These are phyloP conservation scores for Candida bentonensis DNA, from an alignment of 805 yeast species.

Conservation along the genomic window DNA sequence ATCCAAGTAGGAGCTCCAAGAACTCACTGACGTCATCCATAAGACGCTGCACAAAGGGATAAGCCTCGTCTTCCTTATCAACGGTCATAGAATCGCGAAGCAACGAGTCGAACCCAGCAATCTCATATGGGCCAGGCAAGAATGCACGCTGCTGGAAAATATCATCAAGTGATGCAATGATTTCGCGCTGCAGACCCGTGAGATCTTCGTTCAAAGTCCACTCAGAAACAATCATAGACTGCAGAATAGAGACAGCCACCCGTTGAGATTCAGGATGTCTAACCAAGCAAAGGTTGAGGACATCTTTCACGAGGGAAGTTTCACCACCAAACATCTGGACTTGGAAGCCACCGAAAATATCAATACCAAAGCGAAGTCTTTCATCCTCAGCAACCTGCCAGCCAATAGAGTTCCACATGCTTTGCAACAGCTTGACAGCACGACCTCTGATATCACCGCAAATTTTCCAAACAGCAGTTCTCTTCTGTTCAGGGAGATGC, in stretches of 20 bases:
- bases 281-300: slow-evolving; percentile 58
- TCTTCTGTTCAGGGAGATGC: slow-evolving; percentile 57
- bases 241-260: slow-evolving; percentile 50
- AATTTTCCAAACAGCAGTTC: slow-evolving; percentile 51
- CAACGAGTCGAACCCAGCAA: slow-evolving; percentile 35
- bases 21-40: slow-evolving; percentile 32
- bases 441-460: slow-evolving; percentile 50
- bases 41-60: slow-evolving; percentile 38
- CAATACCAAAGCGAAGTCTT: slow-evolving; percentile 41
- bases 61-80: slow-evolving; percentile 55
- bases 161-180: slow-evolving; percentile 49
- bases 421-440: slow-evolving; percentile 39
- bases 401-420: slow-evolving; percentile 65
- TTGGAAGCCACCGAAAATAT: slow-evolving; percentile 57
- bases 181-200: slow-evolving; percentile 47
- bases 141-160: slow-evolving; percentile 44
- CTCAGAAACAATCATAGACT: slow-evolving; percentile 61
- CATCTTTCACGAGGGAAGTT: slow-evolving; percentile 45
- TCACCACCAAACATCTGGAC: slow-evolving; percentile 40
- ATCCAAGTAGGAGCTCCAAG: slow-evolving; percentile 48
- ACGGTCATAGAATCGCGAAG: slow-evolving; percentile 36
- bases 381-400: slow-evolving; percentile 45
- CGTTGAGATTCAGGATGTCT: slow-evolving; percentile 44
- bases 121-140: slow-evolving; percentile 43
- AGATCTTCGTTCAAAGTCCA: slow-evolving; percentile 43